Percentiles rank a stretch among this genome's conserved stretches.
These are phyloP conservation scores for Grosmannia huntii DNA, from an alignment of 2,329 filamentous ascomycete species.

Conservation along the genomic window DNA sequence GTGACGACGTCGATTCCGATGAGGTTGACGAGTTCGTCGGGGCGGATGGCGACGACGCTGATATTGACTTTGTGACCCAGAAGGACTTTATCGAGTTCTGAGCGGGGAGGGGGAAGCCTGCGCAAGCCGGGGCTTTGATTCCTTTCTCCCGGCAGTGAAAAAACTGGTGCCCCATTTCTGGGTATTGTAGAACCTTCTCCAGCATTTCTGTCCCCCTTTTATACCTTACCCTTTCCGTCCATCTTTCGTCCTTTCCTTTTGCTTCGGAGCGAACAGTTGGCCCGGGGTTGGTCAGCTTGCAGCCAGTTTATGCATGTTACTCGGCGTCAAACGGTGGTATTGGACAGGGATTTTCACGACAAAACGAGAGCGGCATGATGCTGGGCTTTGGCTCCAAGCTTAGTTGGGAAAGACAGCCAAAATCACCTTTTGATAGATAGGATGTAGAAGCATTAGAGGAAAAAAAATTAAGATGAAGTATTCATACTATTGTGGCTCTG, in stretches of 20 bases:
- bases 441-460: background rate
- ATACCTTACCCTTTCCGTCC: background rate
- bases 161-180: background rate
- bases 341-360: background rate
- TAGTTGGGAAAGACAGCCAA: background rate
- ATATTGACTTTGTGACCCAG: slow-evolving; percentile 42
- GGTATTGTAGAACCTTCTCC: slow-evolving; percentile 3
- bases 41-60: slow-evolving; percentile 35
- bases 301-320: background rate
- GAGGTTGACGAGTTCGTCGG: slow-evolving; percentile 53
- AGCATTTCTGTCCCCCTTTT: too few species aligned
- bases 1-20: slow-evolving; percentile 71
- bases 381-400: background rate
- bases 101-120: slow-evolving; percentile 5
- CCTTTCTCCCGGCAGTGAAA: background rate
- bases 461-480: background rate
- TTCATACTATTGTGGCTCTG: background rate
- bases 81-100: slow-evolving; percentile 46
- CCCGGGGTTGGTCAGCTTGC: background rate
- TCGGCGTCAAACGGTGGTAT: background rate
- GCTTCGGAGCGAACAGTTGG: background rate
- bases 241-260: background rate
- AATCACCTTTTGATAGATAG: background rate
- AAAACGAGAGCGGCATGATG: background rate
- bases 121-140: background rate